Base-by-base conservation (phyloP, 2,329 filamentous ascomycete species). In the Lecanicillium sp. region DNA sequence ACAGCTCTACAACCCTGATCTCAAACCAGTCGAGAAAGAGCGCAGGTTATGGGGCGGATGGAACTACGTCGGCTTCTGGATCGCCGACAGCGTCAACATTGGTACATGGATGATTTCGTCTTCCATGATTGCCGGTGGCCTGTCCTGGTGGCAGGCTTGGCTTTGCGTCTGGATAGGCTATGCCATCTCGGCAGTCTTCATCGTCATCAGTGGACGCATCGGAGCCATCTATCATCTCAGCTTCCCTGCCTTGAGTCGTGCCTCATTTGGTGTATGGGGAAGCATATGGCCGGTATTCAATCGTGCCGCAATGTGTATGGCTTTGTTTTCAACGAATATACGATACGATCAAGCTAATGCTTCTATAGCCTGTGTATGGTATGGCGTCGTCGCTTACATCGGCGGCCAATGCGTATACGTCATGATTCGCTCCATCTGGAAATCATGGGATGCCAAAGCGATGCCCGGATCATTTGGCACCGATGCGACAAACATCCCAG, bases 71-170 rank as follows among this genome's bases (percentile, higher is more conserved):
- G 86, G 81, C 12, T 93, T 93, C 62, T 91, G 87, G 87, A 78
- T 93, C 59, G 84, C 86, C 24, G 87, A 91, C 67, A 86, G 81
- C 1, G 89, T 90, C 70, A 91, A 91, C 64, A 88, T 93, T 62
- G 93, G 91, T 66, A 93, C 88, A 2, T 94, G 88, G 90, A 95
- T 94, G 87, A 93, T 94, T 53, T 86, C 87, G 0, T 88, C 86
- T 1, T 83, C 86, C 30, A 90, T 89, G 79, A 87, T 94, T 27
- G 78, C 84, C 1, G 73, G 70, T 40, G 87, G 88, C 11, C 73
- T 94, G 19, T 87, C 87, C 7, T 95, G 89, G 89, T 95, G 89
- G 89, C 88, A 95, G 68, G 84, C 87, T 12, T 89, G 86, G 84
- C 69, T 89, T n/a, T 90, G 86, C 60, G 87, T 95, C 36, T 91